Evolutionary conservation across 768 basidiomycete genomes (phyloP).

Genomic region (Naganishia antarctica): DNA sequence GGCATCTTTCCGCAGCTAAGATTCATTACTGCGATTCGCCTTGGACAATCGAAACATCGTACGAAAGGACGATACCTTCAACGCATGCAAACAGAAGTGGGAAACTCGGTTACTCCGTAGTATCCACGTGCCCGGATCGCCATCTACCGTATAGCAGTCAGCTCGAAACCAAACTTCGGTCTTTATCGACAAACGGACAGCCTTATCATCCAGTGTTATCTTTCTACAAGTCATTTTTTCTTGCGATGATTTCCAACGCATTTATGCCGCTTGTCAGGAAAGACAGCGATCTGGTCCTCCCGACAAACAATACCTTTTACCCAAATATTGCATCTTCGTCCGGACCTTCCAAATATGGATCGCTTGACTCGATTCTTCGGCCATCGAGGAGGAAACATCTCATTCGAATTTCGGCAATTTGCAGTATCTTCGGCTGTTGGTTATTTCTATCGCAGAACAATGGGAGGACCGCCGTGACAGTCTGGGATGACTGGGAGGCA

Average conservation of each 20-base stretch:
- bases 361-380: background rate
- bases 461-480: background rate
- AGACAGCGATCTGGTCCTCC: conserved; percentile 1
- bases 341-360: background rate
- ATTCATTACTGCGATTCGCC: too few relatives aligned
- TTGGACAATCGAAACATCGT: too few relatives aligned
- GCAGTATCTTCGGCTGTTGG: background rate
- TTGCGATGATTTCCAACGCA: background rate
- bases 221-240: background rate
- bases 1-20: too few relatives aligned
- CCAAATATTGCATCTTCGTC: background rate
- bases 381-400: background rate
- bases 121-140: too few relatives aligned
- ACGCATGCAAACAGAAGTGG: too few relatives aligned
- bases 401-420: background rate
- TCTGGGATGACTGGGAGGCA: too few relatives aligned
- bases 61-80: too few relatives aligned
- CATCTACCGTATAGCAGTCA: too few relatives aligned
- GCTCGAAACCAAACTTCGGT: too few relatives aligned
- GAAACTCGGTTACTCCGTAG: too few relatives aligned
- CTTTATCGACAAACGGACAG: too few relatives aligned
- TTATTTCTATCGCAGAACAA: background rate
- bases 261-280: conserved; percentile 1
- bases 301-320: background rate
- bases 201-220: too few relatives aligned